phyloP scores from a whole-genome alignment of 176 grass and related monocot species.

The Cocos nucifera region DNA sequence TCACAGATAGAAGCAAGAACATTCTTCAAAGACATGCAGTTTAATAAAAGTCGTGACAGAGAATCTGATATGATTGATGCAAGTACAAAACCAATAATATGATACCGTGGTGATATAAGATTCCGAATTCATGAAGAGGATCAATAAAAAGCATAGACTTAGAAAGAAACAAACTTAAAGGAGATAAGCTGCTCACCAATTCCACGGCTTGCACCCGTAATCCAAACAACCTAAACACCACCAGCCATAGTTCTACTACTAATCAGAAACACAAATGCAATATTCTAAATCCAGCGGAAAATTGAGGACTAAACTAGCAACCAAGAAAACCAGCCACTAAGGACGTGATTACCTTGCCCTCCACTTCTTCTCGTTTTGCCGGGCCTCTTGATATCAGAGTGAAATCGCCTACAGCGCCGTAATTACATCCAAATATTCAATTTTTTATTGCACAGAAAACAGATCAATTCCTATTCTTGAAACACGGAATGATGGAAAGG shows the following conservation, averaged over 20 bases:
- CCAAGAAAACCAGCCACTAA: neutral
- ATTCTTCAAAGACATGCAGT: no score
- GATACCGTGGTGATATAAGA: no score
- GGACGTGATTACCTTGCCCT: slow-evolving; percentile 52
- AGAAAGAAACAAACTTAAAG: neutral
- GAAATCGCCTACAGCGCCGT: slow-evolving; percentile 57
- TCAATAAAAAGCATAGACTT: neutral
- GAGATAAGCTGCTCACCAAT: slow-evolving; percentile 48
- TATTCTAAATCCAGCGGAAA: neutral
- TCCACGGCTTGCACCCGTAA: slow-evolving; percentile 88
- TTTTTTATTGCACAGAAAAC: no score
- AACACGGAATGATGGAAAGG: neutral
- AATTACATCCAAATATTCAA: neutral
- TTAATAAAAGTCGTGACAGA: no score
- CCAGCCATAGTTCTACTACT: neutral
- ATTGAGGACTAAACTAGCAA: neutral
- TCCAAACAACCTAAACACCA: slow-evolving; percentile 74
- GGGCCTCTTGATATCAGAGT: slow-evolving; percentile 56
- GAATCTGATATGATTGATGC: no score
- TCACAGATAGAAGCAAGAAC: no score
- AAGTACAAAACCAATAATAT: no score
- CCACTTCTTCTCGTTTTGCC: slow-evolving; percentile 57
- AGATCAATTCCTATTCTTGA: no score
- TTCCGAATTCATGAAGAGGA: no score
- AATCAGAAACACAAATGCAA: neutral